Base-by-base conservation (phyloP, 352 stramenopile species). In the Pythium inflatum region DNA sequence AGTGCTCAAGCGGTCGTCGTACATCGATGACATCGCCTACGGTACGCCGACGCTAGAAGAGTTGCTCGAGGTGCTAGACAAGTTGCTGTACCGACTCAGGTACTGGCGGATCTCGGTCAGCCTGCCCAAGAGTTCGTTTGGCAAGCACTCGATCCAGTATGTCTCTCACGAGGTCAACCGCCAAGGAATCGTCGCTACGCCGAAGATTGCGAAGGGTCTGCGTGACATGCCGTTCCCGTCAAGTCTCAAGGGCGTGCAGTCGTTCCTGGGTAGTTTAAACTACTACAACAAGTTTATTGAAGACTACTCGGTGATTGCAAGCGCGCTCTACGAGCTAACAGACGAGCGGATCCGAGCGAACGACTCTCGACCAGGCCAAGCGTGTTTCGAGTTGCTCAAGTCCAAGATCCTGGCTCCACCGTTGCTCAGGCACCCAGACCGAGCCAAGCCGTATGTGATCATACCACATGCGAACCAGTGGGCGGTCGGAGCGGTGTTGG, bases 371-470 rank as follows among this genome's bases (percentile, higher is more conserved):
- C 0, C 65, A 43, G 18, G 67, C 67, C 0, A 64, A 71, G 1
- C 48, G 49, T 1, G 54, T 64, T 82, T 78, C 30, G 31, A 79
- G 11, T 5, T 76, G 12, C 49, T 79, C 27, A 82, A 82, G n/a
- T n/a, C 59, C 3, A 60, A 63, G 20, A 50, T 80, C 7, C 36
- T 61, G 2, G 64, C 70, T 6, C 51, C 66, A 8, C 70, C 62
- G 3, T 1, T 76, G 8, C 31, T 77, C 0, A 31, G 64, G 5
- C 62, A 80, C 30, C 62, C 46, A 28, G 62, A 75, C 18, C 55
- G 51, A 8, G 3, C 3, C 18, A 60, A 66, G 6, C 64, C 71
- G 43, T 80, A 60, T 22, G 43, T 62, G 8, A 64, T 80, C 20
- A 67, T 80, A 5, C 18, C 64, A 7, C 68, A 79, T 34, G 50